Evolutionary conservation across 768 basidiomycete species (phyloP).

Genomic region (Panellus pusillus): DNA sequence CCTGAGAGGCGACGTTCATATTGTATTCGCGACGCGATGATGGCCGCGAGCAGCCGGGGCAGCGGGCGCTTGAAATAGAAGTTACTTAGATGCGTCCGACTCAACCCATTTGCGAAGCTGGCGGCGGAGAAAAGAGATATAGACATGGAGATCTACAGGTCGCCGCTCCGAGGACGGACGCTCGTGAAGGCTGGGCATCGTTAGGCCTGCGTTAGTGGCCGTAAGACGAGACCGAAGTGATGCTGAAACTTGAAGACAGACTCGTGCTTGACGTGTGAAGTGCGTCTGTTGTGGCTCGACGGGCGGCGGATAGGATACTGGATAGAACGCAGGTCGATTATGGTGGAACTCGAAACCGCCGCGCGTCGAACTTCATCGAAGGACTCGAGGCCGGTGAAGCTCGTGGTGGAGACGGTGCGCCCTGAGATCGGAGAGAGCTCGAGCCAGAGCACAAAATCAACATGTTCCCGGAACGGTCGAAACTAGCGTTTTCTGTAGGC

Average conservation of each 20-base stretch:
- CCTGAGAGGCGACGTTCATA: slow-evolving; percentile 50
- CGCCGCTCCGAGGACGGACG: slow-evolving; percentile 60
- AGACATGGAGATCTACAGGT: slow-evolving; percentile 54
- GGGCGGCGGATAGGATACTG: no score
- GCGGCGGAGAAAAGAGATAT: slow-evolving; percentile 57
- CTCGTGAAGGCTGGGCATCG: slow-evolving; percentile 46
- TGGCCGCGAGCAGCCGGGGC: slow-evolving; percentile 47
- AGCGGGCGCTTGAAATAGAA: slow-evolving; percentile 63
- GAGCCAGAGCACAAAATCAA: slow-evolving; percentile 28
- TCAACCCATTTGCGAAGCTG: slow-evolving; percentile 57
- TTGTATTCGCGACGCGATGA: slow-evolving; percentile 64
- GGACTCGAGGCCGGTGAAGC: slow-evolving; percentile 72
- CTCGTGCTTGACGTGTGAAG: no score
- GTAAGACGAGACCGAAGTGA: slow-evolving; percentile 80
- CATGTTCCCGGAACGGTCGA: slow-evolving; percentile 39
- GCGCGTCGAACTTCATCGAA: slow-evolving; percentile 79
- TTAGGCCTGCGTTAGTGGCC: slow-evolving; percentile 59
- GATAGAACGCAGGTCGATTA: slow-evolving; percentile 66
- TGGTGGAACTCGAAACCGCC: slow-evolving; percentile 74
- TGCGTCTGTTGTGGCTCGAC: slow-evolving; percentile 30
- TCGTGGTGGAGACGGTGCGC: slow-evolving; percentile 51
- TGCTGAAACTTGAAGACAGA: slow-evolving; percentile 71
- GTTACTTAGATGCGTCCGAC: slow-evolving; percentile 74
- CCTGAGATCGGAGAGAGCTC: no score
- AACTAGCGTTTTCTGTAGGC: slow-evolving; percentile 42